Evolutionary conservation across 1,284 basidiomycete species (phyloP).

Genomic region (Boletus austroedulis): DNA sequence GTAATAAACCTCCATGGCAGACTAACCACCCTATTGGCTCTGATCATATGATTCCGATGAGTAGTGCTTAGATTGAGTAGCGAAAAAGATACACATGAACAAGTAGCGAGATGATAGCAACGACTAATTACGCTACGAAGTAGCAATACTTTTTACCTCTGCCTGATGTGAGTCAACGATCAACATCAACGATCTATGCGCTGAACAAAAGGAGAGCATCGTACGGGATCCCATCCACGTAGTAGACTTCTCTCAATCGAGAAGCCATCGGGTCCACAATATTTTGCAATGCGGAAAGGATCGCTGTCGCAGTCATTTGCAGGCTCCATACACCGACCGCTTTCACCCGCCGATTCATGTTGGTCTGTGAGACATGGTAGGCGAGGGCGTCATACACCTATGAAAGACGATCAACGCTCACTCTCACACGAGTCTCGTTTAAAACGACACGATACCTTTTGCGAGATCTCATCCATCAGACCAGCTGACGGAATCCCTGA

Average conservation of each 20-base stretch:
- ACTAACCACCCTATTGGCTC: too few species aligned
- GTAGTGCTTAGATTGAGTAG: background rate
- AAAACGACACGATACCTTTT: slow-evolving; percentile 51
- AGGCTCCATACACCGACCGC: slow-evolving; percentile 83
- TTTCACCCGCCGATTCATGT: slow-evolving; percentile 83
- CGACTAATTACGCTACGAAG: background rate
- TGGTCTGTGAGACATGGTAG: slow-evolving; percentile 84
- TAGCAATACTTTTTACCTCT: slow-evolving; percentile 2
- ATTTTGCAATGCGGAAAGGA: slow-evolving; percentile 57
- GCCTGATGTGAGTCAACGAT: slow-evolving; percentile 8
- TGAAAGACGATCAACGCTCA: slow-evolving; percentile 9
- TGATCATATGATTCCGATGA: too few species aligned
- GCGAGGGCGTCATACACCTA: slow-evolving; percentile 88
- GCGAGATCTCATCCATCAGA: slow-evolving; percentile 76
- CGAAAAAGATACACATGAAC: too few species aligned
- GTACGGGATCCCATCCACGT: slow-evolving; percentile 36
- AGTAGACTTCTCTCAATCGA: slow-evolving; percentile 46
- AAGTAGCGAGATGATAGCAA: background rate
- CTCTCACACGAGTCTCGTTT: background rate
- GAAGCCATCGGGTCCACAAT: slow-evolving; percentile 54
- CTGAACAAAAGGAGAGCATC: slow-evolving; percentile 27
- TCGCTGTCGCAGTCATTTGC: slow-evolving; percentile 67
- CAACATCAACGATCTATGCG: slow-evolving; percentile 24
- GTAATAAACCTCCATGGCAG: too few species aligned
- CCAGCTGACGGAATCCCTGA: slow-evolving; percentile 53